Base-by-base conservation (phyloP, 2,329 filamentous ascomycete genomes). In the Rutstroemia sydowiana region DNA sequence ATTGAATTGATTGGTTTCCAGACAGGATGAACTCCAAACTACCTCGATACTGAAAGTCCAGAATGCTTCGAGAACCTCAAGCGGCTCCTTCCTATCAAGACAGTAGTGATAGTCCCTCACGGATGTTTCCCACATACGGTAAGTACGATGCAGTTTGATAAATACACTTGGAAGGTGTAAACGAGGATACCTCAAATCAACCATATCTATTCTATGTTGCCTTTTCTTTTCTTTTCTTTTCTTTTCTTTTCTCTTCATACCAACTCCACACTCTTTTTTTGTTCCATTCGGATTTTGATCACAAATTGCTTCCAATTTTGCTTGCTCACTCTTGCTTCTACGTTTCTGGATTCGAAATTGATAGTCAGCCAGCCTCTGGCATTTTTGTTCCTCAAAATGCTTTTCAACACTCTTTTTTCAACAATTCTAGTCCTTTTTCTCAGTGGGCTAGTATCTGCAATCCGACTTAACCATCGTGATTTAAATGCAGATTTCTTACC, bases 401-500 rank as follows among this genome's bases (percentile, higher is more conserved):
- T 20, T 32, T 40, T 40, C 10, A 18, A 40, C 4, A 32, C 47
- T 14, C 44, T 30, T 45, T 16, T 20, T 21, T 44, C 55, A 20
- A 16, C 50, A 48, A 32, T 37, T 14, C 40, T 50, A 10, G 23
- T 18, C 2, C 14, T 34, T 10, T 20, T 36, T 8, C 20, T 53
- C 32, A 13, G 5, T 31, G 13, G 44, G 26, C 30, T 58, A 28
- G 32, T 42, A n/a, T 50, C 18, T 21, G 48, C 59, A 2, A 45
- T 56, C 16, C 56, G 40, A 34, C 49, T 63, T 5, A 48, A 53
- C 30, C 50, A 52, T 37, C 55, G 59, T 26, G 59, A 59, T 56
- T 8, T 60, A 2, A 51, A 60, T 43, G 53, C 53, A 26, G 42
- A 55, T n/a, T 57, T 62, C 28, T 34, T 62, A 14, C 53, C 54